Percentiles rank a stretch among this genome's conserved stretches.
These are phyloP conservation scores for Jamesozyma hellenica DNA, from an alignment of 805 yeast genomes.

Conservation along the genomic window DNA sequence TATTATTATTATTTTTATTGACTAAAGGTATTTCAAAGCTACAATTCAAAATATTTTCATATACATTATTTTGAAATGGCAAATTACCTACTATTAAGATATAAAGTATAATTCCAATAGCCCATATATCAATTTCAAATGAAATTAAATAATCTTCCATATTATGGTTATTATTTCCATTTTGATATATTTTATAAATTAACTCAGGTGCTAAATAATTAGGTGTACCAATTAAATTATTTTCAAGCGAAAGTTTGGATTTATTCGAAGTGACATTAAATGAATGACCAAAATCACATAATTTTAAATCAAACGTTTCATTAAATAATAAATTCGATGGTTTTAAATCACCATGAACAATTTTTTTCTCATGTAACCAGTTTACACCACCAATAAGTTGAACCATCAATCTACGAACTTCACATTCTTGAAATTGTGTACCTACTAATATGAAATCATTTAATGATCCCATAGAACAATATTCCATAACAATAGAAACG, in stretches of 20 bases:
- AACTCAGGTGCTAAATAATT: constrained; percentile 97
- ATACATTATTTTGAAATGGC: constrained; percentile 76
- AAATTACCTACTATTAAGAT: constrained; percentile 86
- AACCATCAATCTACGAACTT: constrained; percentile 49
- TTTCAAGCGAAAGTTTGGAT: neutral
- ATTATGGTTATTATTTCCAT: constrained; percentile 55
- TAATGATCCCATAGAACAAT: constrained; percentile 1
- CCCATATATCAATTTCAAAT: constrained; percentile 92
- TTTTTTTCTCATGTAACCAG: constrained; percentile 74
- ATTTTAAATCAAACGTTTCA: constrained; percentile 78
- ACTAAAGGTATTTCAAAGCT: constrained; percentile 65
- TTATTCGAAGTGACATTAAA: constrained; percentile 41
- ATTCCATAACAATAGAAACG: constrained; percentile 1
- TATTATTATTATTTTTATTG: constrained; percentile 37
- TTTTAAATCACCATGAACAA: constrained; percentile 11
- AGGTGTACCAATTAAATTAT: constrained; percentile 61
- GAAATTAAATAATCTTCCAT: constrained; percentile 42
- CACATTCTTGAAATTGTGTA: constrained; percentile 2
- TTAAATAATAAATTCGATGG: constrained; percentile 48
- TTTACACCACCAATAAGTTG: constrained; percentile 88
- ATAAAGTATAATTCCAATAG: constrained; percentile 87
- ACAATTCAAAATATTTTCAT: constrained; percentile 77
- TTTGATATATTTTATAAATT: neutral
- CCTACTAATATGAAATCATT: constrained; percentile 1
- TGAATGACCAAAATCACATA: constrained; percentile 39